Base-by-base conservation (phyloP, 2,329 filamentous ascomycete genomes). In the Colletotrichum caudatum region DNA sequence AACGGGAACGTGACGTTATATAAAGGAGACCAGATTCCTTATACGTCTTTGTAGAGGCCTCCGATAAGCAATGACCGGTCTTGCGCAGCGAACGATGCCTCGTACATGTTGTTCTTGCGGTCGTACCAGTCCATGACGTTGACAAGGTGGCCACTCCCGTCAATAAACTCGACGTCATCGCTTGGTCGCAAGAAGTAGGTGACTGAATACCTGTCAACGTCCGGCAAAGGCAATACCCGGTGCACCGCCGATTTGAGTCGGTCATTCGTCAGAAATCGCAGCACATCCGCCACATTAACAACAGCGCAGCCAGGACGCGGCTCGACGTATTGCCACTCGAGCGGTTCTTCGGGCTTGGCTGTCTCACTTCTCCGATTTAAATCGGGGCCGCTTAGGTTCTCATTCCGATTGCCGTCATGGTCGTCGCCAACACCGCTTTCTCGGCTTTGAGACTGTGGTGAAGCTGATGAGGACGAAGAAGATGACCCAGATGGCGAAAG, bases 111-210 rank as follows among this genome's bases (percentile, higher is more conserved):
- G 44, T 60, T 60, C 58, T 48, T 60, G 23, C 39, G 39, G 39
- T 48, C 58, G 11, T 60, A 60, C 41, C 58, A 60, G 20, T 48
- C 58, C 58, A 60, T 60, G 5, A 48, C 58, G 23, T 60, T 60
- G 0, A 26, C 46, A 16, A 60, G 39, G 3, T 29, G 41, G 29
- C 58, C 41, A 26, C 33, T 39, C 3, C 41, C 58, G 5, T 48
- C 58, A 16, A 48, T 46, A 18, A 60, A 48, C 5, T 60, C 41
- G 23, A 60, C 26, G 2, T 60, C 58, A 11, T 48, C 41, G 9
- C 26, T 60, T 6, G 26, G 41, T 26, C 41, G 18, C 9, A 60
- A 12, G 26, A 48, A 60, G 39, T 60, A 60, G 5, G 58, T 60
- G 4, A 48, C 58, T 35, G 58, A 48, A 16, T 48, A 60, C 8